Base-by-base conservation (phyloP, 1,284 basidiomycete species). In the Malassezia cuniculi region DNA sequence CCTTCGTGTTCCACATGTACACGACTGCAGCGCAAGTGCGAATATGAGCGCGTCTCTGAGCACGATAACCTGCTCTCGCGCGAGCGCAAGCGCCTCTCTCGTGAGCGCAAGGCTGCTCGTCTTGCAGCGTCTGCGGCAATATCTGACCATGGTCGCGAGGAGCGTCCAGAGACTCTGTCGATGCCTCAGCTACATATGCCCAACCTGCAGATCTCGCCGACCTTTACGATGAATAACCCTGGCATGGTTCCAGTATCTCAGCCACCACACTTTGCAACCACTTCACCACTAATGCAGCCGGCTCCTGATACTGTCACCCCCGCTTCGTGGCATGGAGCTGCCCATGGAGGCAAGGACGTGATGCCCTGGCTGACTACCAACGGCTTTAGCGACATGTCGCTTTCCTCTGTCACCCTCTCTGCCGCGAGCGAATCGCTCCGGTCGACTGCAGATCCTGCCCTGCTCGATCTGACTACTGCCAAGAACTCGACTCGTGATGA, bases 21-120 rank as follows among this genome's bases (percentile, higher is more conserved):
- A 10, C 55, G 54, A 6, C 38, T 60, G 11, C 49, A 51, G 31
- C 38, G 57, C 17, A 46, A 52, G 39, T 60, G 57, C 41, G 55
- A 55, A 25, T 60, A 60, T 43, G 53, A 60, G 45, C 53, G 53
- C 5, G 57, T 60, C 9, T 55, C 50, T 9, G 55, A 55, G 27
- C 43, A 47, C 27, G 55, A 60, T 36, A 60, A 60, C 37, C 48
- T 59, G 31, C 44, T 59, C 25, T 59, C 56, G 10, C 54, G 56
- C 16, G 56, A 59, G 27, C 56, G 56, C 18, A 59, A 59, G 47
- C 45, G 52, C 8, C 42, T 55, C 3, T 54, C 52, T 41, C 55
- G 54, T 31, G 56, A 59, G 28, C 44, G 44, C 34, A 47, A 47
- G 20, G 44, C 44, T 6, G 39, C 39, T n/a, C 38, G 39, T 1